Evolutionary conservation across 228 moss, liverwort and hornwort species (phyloP), one percentile per base, ranked within the genome.

Genomic region (Sphagnum fallax): DNA sequence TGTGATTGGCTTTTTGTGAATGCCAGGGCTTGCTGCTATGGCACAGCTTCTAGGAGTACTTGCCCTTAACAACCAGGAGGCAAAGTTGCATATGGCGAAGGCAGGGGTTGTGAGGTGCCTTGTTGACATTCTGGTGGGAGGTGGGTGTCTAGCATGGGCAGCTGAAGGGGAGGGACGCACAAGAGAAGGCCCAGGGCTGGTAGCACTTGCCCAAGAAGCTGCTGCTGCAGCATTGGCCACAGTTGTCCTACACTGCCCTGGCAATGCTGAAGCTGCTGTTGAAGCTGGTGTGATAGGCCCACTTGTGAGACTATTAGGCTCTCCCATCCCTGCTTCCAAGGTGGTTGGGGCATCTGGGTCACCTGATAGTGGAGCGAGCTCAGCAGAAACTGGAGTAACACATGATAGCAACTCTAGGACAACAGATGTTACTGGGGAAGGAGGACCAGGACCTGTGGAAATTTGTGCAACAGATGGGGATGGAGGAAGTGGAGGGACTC

Each of bases 11-110:
- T 32, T 32, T 32, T 32, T 32, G 32, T 32, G 32, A 32, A 32
- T 32, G 32, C 32, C 60, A 76, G 88, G 92, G 0, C 75, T 92
- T 52, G 92, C 88, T 58, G 88, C 90, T 18, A 82, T 92, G 79
- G 88, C 82, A 51, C 90, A 92, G 47, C 67, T 92, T 51, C 5
- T 92, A 61, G 92, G 92, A 49, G 75, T 92, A 16, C 61, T 92
- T 60, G 90, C 84, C 0, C 76, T 86, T 0, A 83, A 84, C 13
- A 88, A 64, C 48, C 69, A 83, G 12, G 79, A 84, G 70, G 79
- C 72, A n/a, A 88, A 92, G 61, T 14, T 81, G 52, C 18, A 67
- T 0, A 88, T 92, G 88, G 86, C 73, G 0, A n/a, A 90, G 18
- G 90, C 80, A 70, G 92, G 92, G 60, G 88, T 68, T 8, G 75